A percentile compares a stretch with the other conserved stretches of the same genome.
Evolutionary conservation across 164 flowering plant genomes (phyloP).

Genomic region (Buxus sempervirens): DNA sequence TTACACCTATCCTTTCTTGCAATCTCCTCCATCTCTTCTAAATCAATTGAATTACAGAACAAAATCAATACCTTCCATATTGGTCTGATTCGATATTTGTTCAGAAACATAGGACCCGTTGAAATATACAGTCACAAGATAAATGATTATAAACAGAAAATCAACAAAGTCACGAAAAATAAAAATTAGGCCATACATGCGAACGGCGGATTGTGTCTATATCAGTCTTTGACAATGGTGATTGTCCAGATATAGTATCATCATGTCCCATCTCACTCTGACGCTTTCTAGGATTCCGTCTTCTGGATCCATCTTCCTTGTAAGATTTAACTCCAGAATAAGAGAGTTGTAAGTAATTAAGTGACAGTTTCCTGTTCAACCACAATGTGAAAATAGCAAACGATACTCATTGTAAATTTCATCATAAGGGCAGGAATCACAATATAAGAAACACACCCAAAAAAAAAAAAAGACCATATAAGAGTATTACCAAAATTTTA

Average conservation of each 20-base stretch:
- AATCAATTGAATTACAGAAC: too few species aligned
- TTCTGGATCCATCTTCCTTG: slow-evolving; percentile 60
- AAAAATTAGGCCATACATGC: slow-evolving; percentile 43
- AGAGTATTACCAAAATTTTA: too few species aligned
- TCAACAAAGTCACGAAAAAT: not conserved
- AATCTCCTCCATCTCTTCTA: too few species aligned
- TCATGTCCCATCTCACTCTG: slow-evolving; percentile 29
- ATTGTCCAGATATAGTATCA: slow-evolving; percentile 27
- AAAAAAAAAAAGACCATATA: too few species aligned
- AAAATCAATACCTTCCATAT: too few species aligned
- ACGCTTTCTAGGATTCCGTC: slow-evolving; percentile 56
- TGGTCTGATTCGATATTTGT: not conserved
- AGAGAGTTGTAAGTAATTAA: slow-evolving; percentile 59
- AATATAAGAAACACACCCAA: not conserved
- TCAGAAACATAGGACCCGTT: too few species aligned
- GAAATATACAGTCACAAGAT: not conserved
- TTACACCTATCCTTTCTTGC: too few species aligned
- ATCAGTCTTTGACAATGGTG: slow-evolving; percentile 70
- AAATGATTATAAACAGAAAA: not conserved
- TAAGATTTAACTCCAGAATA: slow-evolving; percentile 39
- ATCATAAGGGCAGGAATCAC: too few species aligned
- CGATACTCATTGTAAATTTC: not conserved
- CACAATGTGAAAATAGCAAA: slow-evolving; percentile 8
- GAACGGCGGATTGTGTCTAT: slow-evolving; percentile 71
- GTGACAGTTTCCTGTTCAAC: slow-evolving; percentile 78